Conservation (phyloP, 306 rosid species). For the Vachellia pachyceras region DNA sequence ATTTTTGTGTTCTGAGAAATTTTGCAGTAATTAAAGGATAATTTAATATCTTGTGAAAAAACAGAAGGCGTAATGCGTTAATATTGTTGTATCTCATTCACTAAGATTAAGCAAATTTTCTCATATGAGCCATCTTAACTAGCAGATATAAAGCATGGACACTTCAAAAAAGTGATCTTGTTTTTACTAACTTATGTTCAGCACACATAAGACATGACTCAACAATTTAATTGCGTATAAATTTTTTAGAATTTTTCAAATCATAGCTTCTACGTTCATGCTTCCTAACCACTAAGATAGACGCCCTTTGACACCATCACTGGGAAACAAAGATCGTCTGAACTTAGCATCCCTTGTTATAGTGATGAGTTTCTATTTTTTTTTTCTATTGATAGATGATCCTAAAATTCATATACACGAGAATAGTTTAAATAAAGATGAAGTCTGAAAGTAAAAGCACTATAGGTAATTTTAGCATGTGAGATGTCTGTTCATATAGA, state of each 20-base stretch:
- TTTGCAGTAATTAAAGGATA: not conserved
- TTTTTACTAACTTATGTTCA: not conserved
- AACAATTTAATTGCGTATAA: not conserved
- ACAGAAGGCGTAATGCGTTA: not conserved
- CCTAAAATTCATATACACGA: not conserved
- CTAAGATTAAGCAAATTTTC: not conserved
- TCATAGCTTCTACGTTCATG: not conserved
- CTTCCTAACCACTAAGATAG: not conserved
- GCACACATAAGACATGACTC: not conserved
- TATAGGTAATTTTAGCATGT: not conserved
- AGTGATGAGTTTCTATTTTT: constrained; percentile 13
- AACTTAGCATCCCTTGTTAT: not conserved
- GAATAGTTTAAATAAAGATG: not conserved
- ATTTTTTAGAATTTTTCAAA: not conserved
- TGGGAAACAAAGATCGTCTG: constrained; percentile 16
- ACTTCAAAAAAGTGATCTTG: not conserved
- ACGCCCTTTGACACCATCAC: not conserved
- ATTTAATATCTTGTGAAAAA: not conserved
- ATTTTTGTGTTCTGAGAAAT: not conserved
- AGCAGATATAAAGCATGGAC: not conserved
- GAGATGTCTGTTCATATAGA: constrained; percentile 3
- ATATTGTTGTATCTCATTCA: not conserved
- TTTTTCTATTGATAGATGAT: not conserved
- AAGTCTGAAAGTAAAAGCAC: not conserved
- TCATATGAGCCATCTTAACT: not conserved